Evolutionary conservation across 2,329 filamentous ascomycete species (phyloP), one percentile per base, ranked within the genome.

Genomic region (Fusarium buharicum): DNA sequence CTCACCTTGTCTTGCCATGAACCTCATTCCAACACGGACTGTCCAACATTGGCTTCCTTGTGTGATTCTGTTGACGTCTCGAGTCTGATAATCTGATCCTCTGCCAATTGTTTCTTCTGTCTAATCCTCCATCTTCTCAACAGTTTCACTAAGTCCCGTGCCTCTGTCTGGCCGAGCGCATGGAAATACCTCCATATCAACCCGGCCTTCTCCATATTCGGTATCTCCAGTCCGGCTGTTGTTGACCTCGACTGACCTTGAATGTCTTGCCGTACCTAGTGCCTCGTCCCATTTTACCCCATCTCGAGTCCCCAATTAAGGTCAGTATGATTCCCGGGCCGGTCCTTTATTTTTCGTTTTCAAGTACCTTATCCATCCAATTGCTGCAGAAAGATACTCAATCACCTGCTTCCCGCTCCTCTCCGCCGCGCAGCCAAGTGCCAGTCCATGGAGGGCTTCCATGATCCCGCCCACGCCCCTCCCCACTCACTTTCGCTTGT

Each of bases 191-290:
- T 8, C 22, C 22, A 24, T 17, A 28, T 24, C 48, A 50, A 48
- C 51, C 46, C 49, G 50, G 56, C 53, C 33, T 65, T 50, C 49
- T 67, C 59, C 55, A 62, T 50, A 33, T 57, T 69, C 63, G 56
- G 66, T 52, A 53, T 47, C 55, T 47, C 36, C 48, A 55, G 50
- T 55, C 66, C 54, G 62, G 51, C 50, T 38, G 34, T 31, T 49
- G 48, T 59, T 59, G 55, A 65, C 67, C 60, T 70, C 54, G 45
- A 68, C 62, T 70, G 55, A 70, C 62, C 67, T 65, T 70, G 50
- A 59, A 24, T 24, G 6, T 24, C 22, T 24, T 24, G 22, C 22
- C 8, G 22, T 24, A 24, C 22, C 22, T 24, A 37, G 39, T 56
- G 33, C 48, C 52, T 68, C 55, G 58, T 59, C 37, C 45, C 53